Conservation (phyloP, 2,329 filamentous ascomycete genomes). For the Colletotrichum abscissum region DNA sequence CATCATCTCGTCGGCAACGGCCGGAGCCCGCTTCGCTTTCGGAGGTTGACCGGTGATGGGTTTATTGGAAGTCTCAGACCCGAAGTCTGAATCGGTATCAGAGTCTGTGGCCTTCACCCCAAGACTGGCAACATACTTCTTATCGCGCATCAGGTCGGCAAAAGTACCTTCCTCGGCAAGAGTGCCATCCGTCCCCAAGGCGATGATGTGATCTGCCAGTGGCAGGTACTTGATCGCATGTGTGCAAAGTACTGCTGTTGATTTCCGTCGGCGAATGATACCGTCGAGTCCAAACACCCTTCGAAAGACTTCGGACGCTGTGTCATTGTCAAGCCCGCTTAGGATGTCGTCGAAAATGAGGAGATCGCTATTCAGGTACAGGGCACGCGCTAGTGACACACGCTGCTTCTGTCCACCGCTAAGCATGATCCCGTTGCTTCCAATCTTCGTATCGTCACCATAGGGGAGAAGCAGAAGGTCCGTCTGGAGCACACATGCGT, state of each 20-base stretch:
- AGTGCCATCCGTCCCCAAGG: slow-evolving; percentile 52
- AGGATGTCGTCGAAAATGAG: slow-evolving; percentile 48
- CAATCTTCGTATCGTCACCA: slow-evolving; percentile 45
- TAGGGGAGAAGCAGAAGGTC: slow-evolving; percentile 41
- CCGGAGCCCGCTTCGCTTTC: slow-evolving; percentile 12
- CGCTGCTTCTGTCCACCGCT: slow-evolving; percentile 49
- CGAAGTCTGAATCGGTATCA: slow-evolving; percentile 20
- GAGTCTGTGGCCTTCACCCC: slow-evolving; percentile 39
- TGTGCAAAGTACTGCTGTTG: slow-evolving; percentile 39
- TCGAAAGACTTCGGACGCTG: slow-evolving; percentile 48
- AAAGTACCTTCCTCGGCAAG: slow-evolving; percentile 56
- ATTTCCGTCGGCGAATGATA: slow-evolving; percentile 33
- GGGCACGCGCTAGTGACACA: slow-evolving; percentile 40
- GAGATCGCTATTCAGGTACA: slow-evolving; percentile 39
- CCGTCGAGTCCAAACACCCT: slow-evolving; percentile 46
- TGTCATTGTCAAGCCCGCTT: slow-evolving; percentile 46
- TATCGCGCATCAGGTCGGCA: slow-evolving; percentile 43
- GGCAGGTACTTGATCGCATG: slow-evolving; percentile 47
- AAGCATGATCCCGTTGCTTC: slow-evolving; percentile 46
- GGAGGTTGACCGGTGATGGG: not conserved
- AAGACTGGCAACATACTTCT: slow-evolving; percentile 46
- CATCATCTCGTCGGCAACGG: slow-evolving; percentile 7
- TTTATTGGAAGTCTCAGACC: not conserved
- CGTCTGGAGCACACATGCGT: slow-evolving; percentile 34
- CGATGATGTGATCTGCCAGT: slow-evolving; percentile 58